A percentile compares a stretch with the other conserved stretches of the same genome.
phyloP scores from a whole-genome alignment of 148 eudicot genomes.

The Rhododendron vialii region DNA sequence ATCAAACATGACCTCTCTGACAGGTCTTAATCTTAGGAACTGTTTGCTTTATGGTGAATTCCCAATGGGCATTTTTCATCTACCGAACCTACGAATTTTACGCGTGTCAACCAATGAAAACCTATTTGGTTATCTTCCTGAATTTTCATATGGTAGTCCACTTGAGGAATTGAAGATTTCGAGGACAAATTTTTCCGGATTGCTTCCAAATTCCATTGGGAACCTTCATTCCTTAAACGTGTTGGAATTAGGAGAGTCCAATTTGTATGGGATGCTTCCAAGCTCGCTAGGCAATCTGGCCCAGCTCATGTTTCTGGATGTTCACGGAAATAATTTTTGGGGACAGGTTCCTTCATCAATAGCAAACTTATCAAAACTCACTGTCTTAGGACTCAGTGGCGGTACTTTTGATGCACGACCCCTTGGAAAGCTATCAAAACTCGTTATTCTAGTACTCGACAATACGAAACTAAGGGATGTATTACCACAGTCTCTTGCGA shows the following conservation, averaged over 20 bases:
- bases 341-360: too few species aligned
- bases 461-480: too few species aligned
- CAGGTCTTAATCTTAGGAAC: not conserved
- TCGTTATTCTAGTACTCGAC: too few species aligned
- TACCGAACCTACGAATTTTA: conserved; percentile 25
- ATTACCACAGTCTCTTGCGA: too few species aligned
- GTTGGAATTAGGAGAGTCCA: not conserved
- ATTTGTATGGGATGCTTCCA: too few species aligned
- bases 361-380: too few species aligned
- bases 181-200: not conserved
- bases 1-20: conserved; percentile 17
- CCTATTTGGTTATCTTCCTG: not conserved
- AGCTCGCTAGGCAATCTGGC: too few species aligned
- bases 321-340: too few species aligned
- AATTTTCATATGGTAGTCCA: not conserved
- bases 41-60: conserved; percentile 27
- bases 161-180: not conserved
- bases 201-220: not conserved
- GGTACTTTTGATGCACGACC: too few species aligned
- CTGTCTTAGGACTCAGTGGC: too few species aligned
- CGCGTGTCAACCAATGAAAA: not conserved
- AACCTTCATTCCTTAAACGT: not conserved
- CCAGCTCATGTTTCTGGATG: too few species aligned
- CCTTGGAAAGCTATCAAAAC: too few species aligned
- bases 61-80: conserved; percentile 18